These are phyloP conservation scores for Suillus bovinus DNA, from an alignment of 768 basidiomycete species.

Conservation along the genomic window DNA sequence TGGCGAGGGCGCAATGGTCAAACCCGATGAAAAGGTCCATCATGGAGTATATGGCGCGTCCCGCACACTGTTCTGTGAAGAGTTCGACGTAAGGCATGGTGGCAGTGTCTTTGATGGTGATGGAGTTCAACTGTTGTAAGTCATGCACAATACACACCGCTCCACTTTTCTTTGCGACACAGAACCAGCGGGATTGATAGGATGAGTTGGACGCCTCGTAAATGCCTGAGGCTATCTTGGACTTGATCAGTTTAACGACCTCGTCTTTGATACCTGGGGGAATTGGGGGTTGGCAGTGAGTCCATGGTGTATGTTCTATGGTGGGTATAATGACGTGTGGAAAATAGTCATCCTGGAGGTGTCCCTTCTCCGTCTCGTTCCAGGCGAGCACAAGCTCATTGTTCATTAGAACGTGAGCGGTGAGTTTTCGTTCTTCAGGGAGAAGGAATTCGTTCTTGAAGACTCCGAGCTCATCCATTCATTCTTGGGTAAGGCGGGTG, in stretches of 20 bases:
- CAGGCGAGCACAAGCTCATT: conserved; percentile 40
- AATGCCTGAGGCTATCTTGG: no score
- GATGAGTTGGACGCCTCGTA: no score
- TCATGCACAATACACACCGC: conserved; percentile 20
- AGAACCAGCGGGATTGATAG: conserved; percentile 38
- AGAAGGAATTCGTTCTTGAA: no score
- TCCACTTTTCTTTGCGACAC: conserved; percentile 30
- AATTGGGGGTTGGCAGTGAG: no score
- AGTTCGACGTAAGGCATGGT: conserved; percentile 14
- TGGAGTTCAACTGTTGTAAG: conserved; percentile 21
- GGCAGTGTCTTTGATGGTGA: conserved; percentile 7
- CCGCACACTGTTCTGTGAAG: conserved; percentile 16
- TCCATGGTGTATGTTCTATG: conserved; percentile 35
- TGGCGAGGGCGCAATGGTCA: conserved; percentile 4
- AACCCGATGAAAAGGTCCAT: conserved; percentile 4
- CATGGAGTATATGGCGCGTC: conserved; percentile 3
- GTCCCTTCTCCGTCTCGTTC: conserved; percentile 35
- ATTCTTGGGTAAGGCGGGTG: not conserved
- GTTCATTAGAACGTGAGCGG: conserved; percentile 26
- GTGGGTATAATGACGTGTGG: conserved; percentile 32
- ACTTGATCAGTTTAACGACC: no score
- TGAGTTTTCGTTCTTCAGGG: conserved; percentile 6
- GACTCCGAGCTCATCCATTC: not conserved
- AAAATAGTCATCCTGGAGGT: conserved; percentile 33
- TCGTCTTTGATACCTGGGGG: no score